phyloP scores from a whole-genome alignment of 1,284 basidiomycete species.

The Acaromyces ingoldii region DNA sequence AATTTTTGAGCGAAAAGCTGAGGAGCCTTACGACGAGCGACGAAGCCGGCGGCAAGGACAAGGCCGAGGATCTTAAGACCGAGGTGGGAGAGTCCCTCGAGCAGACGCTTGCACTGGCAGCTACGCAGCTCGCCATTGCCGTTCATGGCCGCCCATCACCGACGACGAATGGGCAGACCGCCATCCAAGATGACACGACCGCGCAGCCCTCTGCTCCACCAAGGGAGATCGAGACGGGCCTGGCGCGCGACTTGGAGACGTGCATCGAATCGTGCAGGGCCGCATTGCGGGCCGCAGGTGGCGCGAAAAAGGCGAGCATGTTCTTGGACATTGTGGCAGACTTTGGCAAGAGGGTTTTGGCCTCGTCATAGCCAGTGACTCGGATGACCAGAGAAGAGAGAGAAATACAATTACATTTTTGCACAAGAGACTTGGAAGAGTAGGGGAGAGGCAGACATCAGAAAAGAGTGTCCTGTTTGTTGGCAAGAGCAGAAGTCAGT shows the following conservation, averaged over 20 bases:
- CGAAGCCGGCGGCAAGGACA: too few species aligned
- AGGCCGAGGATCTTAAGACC: not conserved
- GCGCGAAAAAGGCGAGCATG: not conserved
- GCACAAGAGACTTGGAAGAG: not conserved
- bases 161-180: not conserved
- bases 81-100: not conserved
- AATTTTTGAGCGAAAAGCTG: conserved; percentile 29
- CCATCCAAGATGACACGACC: not conserved
- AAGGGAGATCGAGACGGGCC: not conserved
- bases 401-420: not conserved
- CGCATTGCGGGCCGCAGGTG: not conserved
- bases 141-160: not conserved
- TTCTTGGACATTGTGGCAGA: not conserved
- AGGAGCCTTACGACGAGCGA: too few species aligned
- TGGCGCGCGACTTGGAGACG: not conserved
- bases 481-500: too few species aligned
- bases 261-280: not conserved
- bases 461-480: conserved; percentile 8
- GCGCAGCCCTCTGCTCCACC: not conserved
- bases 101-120: not conserved
- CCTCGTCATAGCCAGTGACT: not conserved
- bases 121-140: not conserved
- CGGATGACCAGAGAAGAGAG: not conserved
- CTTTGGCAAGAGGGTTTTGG: not conserved
- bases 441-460: not conserved